A percentile compares a stretch with the other conserved stretches of the same genome.
Evolutionary conservation across 192 early-diverging fungal species (phyloP).

Genomic region (Diversispora eburnea): DNA sequence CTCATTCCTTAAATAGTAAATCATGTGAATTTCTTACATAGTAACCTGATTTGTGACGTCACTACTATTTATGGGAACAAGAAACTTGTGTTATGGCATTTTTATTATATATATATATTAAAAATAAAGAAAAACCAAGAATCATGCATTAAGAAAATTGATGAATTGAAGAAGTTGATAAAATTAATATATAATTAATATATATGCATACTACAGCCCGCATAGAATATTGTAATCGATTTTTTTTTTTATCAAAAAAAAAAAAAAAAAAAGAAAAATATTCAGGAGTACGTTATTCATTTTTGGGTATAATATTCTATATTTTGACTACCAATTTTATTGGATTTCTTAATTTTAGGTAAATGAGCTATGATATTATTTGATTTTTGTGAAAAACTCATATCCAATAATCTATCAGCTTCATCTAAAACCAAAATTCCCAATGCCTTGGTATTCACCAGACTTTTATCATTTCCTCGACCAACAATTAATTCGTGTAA

Average conservation of each 20-base stretch:
- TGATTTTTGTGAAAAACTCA: conserved; percentile 86
- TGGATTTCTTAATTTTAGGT: conserved; percentile 89
- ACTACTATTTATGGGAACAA: no score
- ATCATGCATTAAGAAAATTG: no score
- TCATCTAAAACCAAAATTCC: conserved; percentile 92
- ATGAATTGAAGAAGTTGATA: no score
- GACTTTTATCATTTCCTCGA: conserved; percentile 28
- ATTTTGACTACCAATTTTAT: conserved; percentile 87
- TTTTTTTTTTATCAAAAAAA: no score
- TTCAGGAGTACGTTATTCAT: conserved; percentile 59
- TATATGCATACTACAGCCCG: no score
- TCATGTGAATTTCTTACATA: no score
- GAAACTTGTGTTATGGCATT: no score
- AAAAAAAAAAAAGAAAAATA: not conserved
- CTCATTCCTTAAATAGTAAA: no score
- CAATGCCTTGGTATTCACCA: conserved; percentile 72
- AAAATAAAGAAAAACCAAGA: no score
- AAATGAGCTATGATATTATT: conserved; percentile 73
- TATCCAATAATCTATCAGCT: conserved; percentile 88
- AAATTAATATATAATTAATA: no score
- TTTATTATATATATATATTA: no score
- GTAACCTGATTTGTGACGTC: no score
- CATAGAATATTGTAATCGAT: conserved; percentile 13
- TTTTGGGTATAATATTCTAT: conserved; percentile 51
- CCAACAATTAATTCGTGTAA: conserved; percentile 72